phyloP scores from a whole-genome alignment of 305 asterid genomes.

The Fraxinus platypoda region DNA sequence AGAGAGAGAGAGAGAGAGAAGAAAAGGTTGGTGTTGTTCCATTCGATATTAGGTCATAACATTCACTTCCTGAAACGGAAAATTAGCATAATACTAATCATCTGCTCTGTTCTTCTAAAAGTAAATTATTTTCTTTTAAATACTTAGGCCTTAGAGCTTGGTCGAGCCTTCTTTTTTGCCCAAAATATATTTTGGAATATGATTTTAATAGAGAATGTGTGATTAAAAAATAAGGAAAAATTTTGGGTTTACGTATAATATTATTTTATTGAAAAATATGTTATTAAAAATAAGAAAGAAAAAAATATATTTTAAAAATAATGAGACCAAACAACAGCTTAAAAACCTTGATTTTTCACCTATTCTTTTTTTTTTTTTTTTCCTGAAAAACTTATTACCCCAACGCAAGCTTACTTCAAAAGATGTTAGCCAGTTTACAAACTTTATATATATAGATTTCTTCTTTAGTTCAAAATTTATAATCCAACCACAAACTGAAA shows the following conservation, averaged over 20 bases:
- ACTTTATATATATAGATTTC: neutral
- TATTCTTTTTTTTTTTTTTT: neutral
- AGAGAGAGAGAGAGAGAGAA: neutral
- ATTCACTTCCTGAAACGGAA: slow-evolving; percentile 59
- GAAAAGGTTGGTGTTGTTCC: slow-evolving; percentile 39
- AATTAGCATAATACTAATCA: slow-evolving; percentile 27
- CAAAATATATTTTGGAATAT: too few relatives aligned
- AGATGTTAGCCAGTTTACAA: slow-evolving; percentile 19
- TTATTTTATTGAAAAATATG: too few relatives aligned
- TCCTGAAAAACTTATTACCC: neutral
- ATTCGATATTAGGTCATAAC: slow-evolving; percentile 49
- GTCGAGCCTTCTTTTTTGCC: too few relatives aligned
- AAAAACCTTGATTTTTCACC: too few relatives aligned
- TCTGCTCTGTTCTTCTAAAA: neutral
- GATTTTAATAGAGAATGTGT: too few relatives aligned
- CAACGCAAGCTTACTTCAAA: slow-evolving; percentile 36
- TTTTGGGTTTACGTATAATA: too few relatives aligned
- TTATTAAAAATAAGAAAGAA: too few relatives aligned
- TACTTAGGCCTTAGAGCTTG: neutral
- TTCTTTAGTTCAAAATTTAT: neutral
- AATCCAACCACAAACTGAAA: neutral
- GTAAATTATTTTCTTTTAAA: neutral
- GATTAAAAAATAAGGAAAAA: too few relatives aligned
- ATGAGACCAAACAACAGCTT: too few relatives aligned
- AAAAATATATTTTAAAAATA: neutral